Conservation (phyloP, 2,329 filamentous ascomycete species). For the Orbilia oligospora region DNA sequence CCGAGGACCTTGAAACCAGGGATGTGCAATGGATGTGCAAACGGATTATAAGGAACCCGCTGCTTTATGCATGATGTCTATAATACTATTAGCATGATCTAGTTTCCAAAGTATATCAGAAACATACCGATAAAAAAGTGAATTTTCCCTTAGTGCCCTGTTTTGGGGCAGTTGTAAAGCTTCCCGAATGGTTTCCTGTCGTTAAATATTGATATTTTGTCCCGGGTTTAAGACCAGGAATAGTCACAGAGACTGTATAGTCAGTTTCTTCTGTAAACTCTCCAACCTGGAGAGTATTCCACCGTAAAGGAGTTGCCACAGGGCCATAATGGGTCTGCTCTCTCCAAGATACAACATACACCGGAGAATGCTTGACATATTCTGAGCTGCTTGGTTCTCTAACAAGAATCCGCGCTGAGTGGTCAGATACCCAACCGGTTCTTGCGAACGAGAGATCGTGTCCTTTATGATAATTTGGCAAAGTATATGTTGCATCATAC, state of each 20-base stretch:
- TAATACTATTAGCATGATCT: not conserved
- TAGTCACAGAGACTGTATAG: conserved; percentile 79
- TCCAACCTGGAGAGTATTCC: conserved; percentile 73
- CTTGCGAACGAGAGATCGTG: conserved; percentile 87
- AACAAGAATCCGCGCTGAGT: conserved; percentile 83
- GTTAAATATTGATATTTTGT: conserved; percentile 85
- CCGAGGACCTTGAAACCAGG: conserved; percentile 84
- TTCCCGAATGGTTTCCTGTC: conserved; percentile 87
- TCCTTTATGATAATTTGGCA: conserved; percentile 77
- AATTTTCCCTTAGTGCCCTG: conserved; percentile 79
- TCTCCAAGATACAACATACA: conserved; percentile 78
- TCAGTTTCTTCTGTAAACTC: conserved; percentile 83
- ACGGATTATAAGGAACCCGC: conserved; percentile 87
- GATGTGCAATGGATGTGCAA: conserved; percentile 86
- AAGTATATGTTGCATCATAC: conserved; percentile 83
- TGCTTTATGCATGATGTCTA: conserved; percentile 89
- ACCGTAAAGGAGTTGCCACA: not conserved
- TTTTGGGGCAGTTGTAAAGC: conserved; percentile 82
- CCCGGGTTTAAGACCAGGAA: conserved; percentile 78
- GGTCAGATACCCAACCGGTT: conserved; percentile 86
- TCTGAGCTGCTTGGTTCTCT: conserved; percentile 80
- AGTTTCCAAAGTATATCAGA: not conserved
- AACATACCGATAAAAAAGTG: conserved; percentile 79
- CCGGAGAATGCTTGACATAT: conserved; percentile 75
- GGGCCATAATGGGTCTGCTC: conserved; percentile 68